Percentiles rank a stretch among this genome's conserved stretches.
These are phyloP conservation scores for Cytospora paraplurivora DNA, from an alignment of 2,329 filamentous ascomycete species.

Conservation along the genomic window DNA sequence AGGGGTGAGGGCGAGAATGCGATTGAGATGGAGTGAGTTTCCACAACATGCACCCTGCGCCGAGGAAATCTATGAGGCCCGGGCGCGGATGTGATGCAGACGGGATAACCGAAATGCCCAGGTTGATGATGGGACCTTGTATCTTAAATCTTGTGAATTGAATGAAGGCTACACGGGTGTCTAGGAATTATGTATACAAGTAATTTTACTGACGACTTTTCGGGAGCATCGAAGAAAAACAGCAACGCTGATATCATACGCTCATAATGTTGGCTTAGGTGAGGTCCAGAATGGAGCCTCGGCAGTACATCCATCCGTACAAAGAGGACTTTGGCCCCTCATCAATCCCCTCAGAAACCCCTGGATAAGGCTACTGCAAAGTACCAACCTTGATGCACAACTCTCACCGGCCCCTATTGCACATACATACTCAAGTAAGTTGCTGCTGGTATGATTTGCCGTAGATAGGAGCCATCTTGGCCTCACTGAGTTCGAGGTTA, in stretches of 20 bases:
- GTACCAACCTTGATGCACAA: too few species aligned
- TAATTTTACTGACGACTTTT: neutral
- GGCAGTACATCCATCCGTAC: neutral
- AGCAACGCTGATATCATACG: neutral
- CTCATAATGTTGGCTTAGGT: neutral
- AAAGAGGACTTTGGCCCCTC: too few species aligned
- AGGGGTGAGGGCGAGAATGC: neutral
- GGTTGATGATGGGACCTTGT: too few species aligned
- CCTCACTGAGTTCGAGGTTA: too few species aligned
- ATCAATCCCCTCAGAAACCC: too few species aligned
- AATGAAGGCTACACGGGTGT: too few species aligned
- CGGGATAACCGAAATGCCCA: neutral
- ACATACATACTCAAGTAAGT: too few species aligned
- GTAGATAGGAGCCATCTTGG: too few species aligned
- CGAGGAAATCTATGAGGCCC: neutral
- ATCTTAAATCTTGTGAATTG: neutral
- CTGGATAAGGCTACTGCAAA: too few species aligned
- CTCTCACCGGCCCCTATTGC: too few species aligned
- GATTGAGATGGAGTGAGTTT: conserved; percentile 11
- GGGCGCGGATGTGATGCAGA: neutral
- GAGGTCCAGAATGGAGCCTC: neutral
- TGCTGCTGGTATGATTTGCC: too few species aligned
- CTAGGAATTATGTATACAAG: neutral
- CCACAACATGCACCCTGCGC: neutral
- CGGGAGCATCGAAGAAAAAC: neutral